phyloP scores from a whole-genome alignment of 176 grass and related monocot genomes.

The Aegilops umbellulata region DNA sequence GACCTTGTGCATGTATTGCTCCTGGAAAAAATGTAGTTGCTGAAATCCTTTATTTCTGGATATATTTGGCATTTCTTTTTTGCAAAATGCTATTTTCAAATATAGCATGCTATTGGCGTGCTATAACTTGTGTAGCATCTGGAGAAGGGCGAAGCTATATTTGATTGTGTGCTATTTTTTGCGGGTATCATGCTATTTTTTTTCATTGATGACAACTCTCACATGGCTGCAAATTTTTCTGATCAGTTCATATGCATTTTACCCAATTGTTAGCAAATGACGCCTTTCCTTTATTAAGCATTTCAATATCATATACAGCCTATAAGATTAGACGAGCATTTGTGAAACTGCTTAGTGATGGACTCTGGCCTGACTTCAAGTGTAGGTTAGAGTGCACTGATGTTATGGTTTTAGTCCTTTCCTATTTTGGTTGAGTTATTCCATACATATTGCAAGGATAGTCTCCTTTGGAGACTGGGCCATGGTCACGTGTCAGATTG shows the following conservation, averaged over 20 bases:
- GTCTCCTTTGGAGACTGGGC: conserved; percentile 5
- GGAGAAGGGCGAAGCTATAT: too few relatives aligned
- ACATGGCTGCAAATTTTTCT: neutral
- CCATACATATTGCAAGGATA: neutral
- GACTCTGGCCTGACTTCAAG: neutral
- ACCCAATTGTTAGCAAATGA: neutral
- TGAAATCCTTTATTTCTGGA: too few relatives aligned
- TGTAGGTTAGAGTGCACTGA: neutral
- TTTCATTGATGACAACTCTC: neutral
- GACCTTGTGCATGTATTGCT: too few relatives aligned
- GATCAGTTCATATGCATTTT: neutral
- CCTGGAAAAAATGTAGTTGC: too few relatives aligned
- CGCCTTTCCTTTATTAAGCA: neutral
- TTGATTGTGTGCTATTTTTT: too few relatives aligned
- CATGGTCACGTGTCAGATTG: neutral
- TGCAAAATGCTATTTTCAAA: too few relatives aligned
- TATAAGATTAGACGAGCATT: too few relatives aligned
- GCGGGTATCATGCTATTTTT: too few relatives aligned
- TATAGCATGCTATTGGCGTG: too few relatives aligned
- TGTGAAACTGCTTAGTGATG: too few relatives aligned
- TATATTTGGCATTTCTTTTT: too few relatives aligned
- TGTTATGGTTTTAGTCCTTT: neutral
- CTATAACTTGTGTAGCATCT: too few relatives aligned
- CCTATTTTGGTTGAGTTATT: conserved; percentile 14
- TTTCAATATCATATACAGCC: neutral